phyloP scores from a whole-genome alignment of 2,329 filamentous ascomycete genomes.

The Epichloe hybrida region DNA sequence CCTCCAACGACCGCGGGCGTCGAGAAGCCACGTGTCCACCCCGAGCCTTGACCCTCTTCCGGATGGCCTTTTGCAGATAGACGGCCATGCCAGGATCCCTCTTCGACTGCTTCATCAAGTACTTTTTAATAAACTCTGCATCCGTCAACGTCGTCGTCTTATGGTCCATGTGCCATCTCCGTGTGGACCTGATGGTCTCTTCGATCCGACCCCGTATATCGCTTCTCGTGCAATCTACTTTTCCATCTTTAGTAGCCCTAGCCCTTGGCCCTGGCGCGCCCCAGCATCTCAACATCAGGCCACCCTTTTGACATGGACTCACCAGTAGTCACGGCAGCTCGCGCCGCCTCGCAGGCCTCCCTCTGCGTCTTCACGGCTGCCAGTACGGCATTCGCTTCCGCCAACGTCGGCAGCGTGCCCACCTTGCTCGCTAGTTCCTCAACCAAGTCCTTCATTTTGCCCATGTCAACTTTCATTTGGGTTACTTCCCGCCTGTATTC shows the following conservation, averaged over 20 bases:
- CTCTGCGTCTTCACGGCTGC: constrained; percentile 1
- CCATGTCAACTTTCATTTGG: constrained; percentile 10
- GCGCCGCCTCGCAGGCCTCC: not conserved
- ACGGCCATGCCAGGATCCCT: constrained; percentile 21
- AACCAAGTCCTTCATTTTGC: constrained; percentile 11
- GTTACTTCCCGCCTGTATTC: constrained; percentile 2
- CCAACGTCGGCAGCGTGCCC: constrained; percentile 10
- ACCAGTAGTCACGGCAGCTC: not conserved
- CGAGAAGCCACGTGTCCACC: constrained; percentile 1
- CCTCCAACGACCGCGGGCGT: constrained; percentile 16
- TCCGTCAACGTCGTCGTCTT: constrained; percentile 20
- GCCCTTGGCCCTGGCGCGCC: too few species aligned
- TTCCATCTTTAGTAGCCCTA: not conserved
- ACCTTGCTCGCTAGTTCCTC: constrained; percentile 12
- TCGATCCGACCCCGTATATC: constrained; percentile 16
- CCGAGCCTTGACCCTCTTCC: constrained; percentile 11
- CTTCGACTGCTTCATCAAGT: constrained; percentile 23
- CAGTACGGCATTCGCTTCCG: constrained; percentile 9
- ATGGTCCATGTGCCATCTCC: constrained; percentile 26
- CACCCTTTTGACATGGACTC: too few species aligned
- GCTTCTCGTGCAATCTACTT: constrained; percentile 1
- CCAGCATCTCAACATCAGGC: too few species aligned
- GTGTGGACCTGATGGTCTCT: constrained; percentile 24
- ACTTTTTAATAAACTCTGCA: constrained; percentile 17
- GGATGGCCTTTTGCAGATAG: constrained; percentile 19